These are phyloP conservation scores for Mrakia blollopis DNA, from an alignment of 768 basidiomycete species.

Conservation along the genomic window DNA sequence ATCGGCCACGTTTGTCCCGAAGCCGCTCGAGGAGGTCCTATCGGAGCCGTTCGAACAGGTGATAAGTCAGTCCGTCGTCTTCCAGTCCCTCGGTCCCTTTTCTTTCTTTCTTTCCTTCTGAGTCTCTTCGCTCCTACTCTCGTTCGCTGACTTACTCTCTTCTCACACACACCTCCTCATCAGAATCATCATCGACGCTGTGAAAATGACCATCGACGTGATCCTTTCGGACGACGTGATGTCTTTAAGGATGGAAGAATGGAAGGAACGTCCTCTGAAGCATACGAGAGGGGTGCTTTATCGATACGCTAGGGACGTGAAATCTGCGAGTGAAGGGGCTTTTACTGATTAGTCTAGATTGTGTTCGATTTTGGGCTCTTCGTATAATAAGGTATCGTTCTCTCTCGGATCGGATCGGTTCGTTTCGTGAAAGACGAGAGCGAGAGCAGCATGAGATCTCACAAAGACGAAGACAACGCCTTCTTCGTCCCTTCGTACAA, in stretches of 20 bases:
- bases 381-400: too few species aligned
- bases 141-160: background rate
- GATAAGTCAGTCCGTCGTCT: constrained; percentile 48
- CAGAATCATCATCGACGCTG: constrained; percentile 64
- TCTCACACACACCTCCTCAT: background rate
- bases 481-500: background rate
- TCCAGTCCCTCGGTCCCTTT: background rate
- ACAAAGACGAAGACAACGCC: background rate
- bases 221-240: constrained; percentile 64
- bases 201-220: constrained; percentile 64
- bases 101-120: background rate
- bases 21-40: constrained; percentile 55
- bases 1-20: constrained; percentile 55
- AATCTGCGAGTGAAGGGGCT: background rate
- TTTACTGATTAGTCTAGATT: background rate
- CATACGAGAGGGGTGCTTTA: constrained; percentile 69
- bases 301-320: constrained; percentile 76
- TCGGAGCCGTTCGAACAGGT: constrained; percentile 78
- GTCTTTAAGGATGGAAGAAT: constrained; percentile 56
- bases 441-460: background rate
- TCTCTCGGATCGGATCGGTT: too few species aligned
- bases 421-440: background rate
- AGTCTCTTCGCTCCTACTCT: background rate
- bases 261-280: constrained; percentile 63
- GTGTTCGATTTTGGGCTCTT: too few species aligned